These are phyloP conservation scores for Vickermania ingenoplastis DNA, from an alignment of 208 protist species.

Conservation along the genomic window DNA sequence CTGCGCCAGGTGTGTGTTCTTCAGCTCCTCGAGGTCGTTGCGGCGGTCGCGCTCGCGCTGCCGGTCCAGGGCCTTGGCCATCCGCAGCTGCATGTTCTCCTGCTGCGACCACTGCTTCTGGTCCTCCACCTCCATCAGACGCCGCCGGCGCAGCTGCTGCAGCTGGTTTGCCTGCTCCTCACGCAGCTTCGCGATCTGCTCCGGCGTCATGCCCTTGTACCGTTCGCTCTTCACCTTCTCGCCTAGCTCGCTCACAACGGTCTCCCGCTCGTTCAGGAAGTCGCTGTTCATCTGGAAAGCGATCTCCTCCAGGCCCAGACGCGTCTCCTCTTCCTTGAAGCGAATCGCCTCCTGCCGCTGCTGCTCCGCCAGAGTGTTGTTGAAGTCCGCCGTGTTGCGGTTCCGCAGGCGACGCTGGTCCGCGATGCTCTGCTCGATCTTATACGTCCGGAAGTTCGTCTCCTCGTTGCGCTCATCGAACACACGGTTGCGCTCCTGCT, in stretches of 20 bases:
- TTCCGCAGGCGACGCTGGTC: conserved; percentile 58
- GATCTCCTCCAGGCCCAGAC: conserved; percentile 84
- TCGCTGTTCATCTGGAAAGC: conserved; percentile 77
- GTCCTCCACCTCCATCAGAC: conserved; percentile 89
- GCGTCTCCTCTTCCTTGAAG: conserved; percentile 71
- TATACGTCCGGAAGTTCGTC: conserved; percentile 66
- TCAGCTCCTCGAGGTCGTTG: conserved; percentile 48
- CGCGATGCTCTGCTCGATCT: conserved; percentile 67
- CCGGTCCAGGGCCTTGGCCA: too few relatives aligned
- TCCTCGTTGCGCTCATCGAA: conserved; percentile 86
- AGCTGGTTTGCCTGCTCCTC: conserved; percentile 71
- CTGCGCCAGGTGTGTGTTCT: conserved; percentile 58
- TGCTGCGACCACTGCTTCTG: conserved; percentile 79
- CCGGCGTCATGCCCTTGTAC: conserved; percentile 67
- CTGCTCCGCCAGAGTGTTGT: too few relatives aligned
- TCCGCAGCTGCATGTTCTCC: conserved; percentile 84
- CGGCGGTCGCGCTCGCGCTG: conserved; percentile 75
- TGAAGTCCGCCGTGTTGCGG: conserved; percentile 60
- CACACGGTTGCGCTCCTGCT: conserved; percentile 67
- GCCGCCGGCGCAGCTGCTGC: conserved; percentile 55
- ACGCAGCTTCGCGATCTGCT: conserved; percentile 41
- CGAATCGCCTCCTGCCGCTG: too few relatives aligned
- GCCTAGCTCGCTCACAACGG: conserved; percentile 52
- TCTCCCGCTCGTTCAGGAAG: conserved; percentile 87
- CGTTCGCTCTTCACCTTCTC: conserved; percentile 68